These are phyloP conservation scores for Primulina tabacum DNA, from an alignment of 257 asterid species.

Conservation along the genomic window DNA sequence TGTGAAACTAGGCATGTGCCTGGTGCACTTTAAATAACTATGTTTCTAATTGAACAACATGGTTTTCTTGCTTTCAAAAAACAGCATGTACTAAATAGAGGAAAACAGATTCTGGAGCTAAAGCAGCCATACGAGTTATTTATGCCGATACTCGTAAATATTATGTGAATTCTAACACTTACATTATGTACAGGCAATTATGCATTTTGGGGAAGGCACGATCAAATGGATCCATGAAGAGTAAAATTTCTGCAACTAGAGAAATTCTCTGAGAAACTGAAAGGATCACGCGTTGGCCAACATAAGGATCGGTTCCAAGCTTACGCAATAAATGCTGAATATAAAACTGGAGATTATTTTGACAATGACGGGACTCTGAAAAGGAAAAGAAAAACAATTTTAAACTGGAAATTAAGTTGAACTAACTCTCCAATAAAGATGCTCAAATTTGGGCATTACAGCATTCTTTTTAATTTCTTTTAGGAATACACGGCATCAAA, in stretches of 20 bases:
- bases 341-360: conserved; percentile 39
- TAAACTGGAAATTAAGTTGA: conserved; percentile 13
- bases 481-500: conserved; percentile 14
- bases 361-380: conserved; percentile 45
- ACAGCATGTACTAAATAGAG: too few species aligned
- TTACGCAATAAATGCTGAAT: conserved; percentile 83
- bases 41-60: background rate
- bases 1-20: background rate
- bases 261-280: conserved; percentile 81
- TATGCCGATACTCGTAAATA: background rate
- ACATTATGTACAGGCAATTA: conserved; percentile 69
- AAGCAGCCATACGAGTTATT: background rate
- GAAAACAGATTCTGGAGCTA: background rate
- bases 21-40: background rate
- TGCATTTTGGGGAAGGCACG: conserved; percentile 66
- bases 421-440: conserved; percentile 4
- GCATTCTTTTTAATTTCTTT: background rate
- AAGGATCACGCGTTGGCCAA: conserved; percentile 82
- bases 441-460: background rate
- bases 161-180: conserved; percentile 35
- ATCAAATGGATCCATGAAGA: conserved; percentile 87
- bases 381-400: conserved; percentile 9
- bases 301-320: conserved; percentile 69
- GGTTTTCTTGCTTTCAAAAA: too few species aligned
- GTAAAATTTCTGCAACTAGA: conserved; percentile 72